Evolutionary conservation across 768 basidiomycete genomes (phyloP).

Genomic region (Tulasnella sp.): DNA sequence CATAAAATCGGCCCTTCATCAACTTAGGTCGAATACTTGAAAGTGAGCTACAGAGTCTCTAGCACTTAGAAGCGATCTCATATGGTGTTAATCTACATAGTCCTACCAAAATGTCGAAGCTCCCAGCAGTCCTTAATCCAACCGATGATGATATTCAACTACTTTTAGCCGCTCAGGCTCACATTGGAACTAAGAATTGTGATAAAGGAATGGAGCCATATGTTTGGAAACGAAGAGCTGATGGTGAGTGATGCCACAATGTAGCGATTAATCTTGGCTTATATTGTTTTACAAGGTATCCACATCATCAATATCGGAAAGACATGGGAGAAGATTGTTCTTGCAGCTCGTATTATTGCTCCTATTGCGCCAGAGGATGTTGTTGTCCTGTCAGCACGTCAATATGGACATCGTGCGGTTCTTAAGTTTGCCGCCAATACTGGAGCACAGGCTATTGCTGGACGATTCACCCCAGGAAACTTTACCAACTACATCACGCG

Average conservation of each 20-base stretch:
- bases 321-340: conserved; percentile 99
- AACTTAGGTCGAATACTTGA: too few species aligned
- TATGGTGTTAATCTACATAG: too few species aligned
- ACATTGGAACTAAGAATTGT: conserved; percentile 98
- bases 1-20: too few species aligned
- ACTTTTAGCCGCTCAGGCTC: conserved; percentile 87
- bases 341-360: conserved; percentile 95
- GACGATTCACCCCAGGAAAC: conserved; percentile 96
- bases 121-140: conserved; percentile 83
- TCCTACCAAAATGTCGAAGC: too few species aligned
- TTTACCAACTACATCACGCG: conserved; percentile 99
- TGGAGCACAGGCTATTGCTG: conserved; percentile 96
- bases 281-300: conserved; percentile 50
- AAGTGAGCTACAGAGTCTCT: too few species aligned
- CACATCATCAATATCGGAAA: conserved; percentile 97
- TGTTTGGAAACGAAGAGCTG: conserved; percentile 90
- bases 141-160: conserved; percentile 97
- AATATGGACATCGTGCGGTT: conserved; percentile 98
- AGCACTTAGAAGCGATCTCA: too few species aligned
- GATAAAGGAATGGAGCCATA: conserved; percentile 99
- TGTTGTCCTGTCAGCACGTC: conserved; percentile 94
- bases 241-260: conserved; percentile 47
- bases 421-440: conserved; percentile 98
- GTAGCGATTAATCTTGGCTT: conserved; percentile 4
- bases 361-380: conserved; percentile 95